Conservation (phyloP, 441 rosid species). For the Corymbia citriodora region DNA sequence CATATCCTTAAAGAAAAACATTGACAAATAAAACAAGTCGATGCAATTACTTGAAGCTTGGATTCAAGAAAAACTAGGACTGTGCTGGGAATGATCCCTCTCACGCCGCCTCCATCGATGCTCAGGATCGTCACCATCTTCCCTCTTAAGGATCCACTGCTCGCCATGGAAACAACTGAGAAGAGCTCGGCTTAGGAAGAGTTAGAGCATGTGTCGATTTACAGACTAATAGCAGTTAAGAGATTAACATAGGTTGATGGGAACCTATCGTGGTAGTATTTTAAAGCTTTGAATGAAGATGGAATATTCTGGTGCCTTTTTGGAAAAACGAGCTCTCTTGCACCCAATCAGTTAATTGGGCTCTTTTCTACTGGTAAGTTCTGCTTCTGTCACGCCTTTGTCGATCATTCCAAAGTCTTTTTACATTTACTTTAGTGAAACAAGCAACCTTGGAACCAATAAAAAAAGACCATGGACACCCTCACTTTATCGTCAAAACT, state of each 20-base stretch:
- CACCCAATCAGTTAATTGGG: background rate
- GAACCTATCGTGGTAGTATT: background rate
- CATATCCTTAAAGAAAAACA: background rate
- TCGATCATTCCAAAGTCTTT: background rate
- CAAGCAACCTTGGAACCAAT: background rate
- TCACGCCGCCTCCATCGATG: constrained; percentile 33
- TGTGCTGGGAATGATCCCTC: constrained; percentile 23
- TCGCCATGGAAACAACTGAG: background rate
- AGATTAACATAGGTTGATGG: background rate
- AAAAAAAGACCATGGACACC: too few relatives aligned
- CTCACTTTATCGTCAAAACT: background rate
- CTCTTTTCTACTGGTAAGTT: background rate
- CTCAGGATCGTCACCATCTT: constrained; percentile 22
- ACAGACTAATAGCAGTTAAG: background rate
- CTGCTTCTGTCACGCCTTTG: background rate
- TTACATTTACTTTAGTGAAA: background rate
- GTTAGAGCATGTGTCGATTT: background rate
- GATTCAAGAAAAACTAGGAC: constrained; percentile 18
- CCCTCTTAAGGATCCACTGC: background rate
- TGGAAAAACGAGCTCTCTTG: background rate
- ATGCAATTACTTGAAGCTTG: constrained; percentile 19
- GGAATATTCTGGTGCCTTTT: background rate
- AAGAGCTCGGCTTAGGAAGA: background rate
- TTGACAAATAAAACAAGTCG: background rate
- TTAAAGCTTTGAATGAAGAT: background rate